Evolutionary conservation across 179 eudicot genomes (phyloP), one percentile per base, ranked within the genome.

Genomic region (Corrigiola litoralis): DNA sequence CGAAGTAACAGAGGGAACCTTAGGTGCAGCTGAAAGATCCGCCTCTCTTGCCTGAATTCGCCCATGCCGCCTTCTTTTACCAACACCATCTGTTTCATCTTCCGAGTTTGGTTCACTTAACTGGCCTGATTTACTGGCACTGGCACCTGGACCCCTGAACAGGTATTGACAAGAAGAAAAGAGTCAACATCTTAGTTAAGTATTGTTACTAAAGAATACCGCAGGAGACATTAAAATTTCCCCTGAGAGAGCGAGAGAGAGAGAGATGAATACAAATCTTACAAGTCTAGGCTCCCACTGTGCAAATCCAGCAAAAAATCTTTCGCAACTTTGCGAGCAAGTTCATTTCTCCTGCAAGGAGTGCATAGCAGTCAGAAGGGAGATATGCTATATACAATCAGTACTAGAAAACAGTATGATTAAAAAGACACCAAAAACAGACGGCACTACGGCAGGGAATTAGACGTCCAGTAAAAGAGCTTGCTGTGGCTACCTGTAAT

Each of bases 231-330:
- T 52, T 1, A 41, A 61, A 44, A 44, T 6, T 23, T 13, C 33
- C 34, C 25, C 64, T 16, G 11, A 4, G 27, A 24, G 21, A 40
- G 18, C 27, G 44, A 40, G 17, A 40, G 2, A 10, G 44, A 40
- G 4, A 8, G 11, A 40, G 3, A 40, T 8, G 34, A 42, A 17
- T 5, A 34, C 29, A 49, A 14, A 42, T 48, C 97, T 82, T 82
- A 95, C 99, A 95, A 34, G 72, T 88, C 96, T 66, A 95, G 75
- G 36, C 85, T 81, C 49, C 95, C 99, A 48, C 84, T 85, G 73
- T 91, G 96, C 82, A 95, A 79, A 77, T 91, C 96, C 69, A 88
- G 84, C 70, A 86, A 66, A 71, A 95, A 86, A 53, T 95, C 99
- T 69, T 95, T 95, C 0, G 96, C 92, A 68, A 70, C 80, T 79